These are phyloP conservation scores for Furcasterigmium sp. DNA, from an alignment of 2,329 filamentous ascomycete species.

Conservation along the genomic window DNA sequence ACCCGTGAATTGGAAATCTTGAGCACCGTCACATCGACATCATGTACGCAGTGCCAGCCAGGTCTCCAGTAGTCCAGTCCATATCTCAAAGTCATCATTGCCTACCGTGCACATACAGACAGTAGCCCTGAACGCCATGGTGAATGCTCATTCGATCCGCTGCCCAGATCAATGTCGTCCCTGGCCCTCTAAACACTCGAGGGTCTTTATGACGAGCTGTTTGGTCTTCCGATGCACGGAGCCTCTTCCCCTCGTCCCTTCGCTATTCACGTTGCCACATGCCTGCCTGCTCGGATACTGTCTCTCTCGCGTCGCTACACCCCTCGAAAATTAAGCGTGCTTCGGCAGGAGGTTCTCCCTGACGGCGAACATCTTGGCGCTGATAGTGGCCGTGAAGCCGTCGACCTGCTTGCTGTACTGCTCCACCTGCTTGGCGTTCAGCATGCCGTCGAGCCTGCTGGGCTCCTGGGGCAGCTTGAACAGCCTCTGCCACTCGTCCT, in stretches of 20 bases:
- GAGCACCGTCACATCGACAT: too few species aligned
- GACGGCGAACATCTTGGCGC: constrained; percentile 96
- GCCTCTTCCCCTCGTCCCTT: constrained; percentile 1
- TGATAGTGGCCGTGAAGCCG: constrained; percentile 87
- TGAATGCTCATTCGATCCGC: constrained; percentile 14
- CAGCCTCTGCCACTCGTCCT: constrained; percentile 96
- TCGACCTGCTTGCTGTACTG: constrained; percentile 98
- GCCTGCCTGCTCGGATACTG: constrained; percentile 4
- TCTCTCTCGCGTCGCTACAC: not conserved
- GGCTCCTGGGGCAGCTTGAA: constrained; percentile 98
- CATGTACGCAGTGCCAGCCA: too few species aligned
- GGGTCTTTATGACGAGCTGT: constrained; percentile 9
- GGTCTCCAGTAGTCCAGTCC: too few species aligned
- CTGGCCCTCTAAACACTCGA: constrained; percentile 12
- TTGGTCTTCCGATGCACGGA: constrained; percentile 4
- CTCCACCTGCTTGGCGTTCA: constrained; percentile 94
- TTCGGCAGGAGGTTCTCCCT: constrained; percentile 63
- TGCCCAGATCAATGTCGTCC: constrained; percentile 14
- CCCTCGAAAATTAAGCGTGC: constrained; percentile 19
- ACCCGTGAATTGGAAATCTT: too few species aligned
- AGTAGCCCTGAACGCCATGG: constrained; percentile 14
- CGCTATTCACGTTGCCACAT: too few species aligned
- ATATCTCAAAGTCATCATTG: not conserved
- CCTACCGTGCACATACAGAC: constrained; percentile 2
- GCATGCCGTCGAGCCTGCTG: constrained; percentile 84